Conservation (phyloP, 805 yeast genomes). For the Nematodospora valgi region DNA sequence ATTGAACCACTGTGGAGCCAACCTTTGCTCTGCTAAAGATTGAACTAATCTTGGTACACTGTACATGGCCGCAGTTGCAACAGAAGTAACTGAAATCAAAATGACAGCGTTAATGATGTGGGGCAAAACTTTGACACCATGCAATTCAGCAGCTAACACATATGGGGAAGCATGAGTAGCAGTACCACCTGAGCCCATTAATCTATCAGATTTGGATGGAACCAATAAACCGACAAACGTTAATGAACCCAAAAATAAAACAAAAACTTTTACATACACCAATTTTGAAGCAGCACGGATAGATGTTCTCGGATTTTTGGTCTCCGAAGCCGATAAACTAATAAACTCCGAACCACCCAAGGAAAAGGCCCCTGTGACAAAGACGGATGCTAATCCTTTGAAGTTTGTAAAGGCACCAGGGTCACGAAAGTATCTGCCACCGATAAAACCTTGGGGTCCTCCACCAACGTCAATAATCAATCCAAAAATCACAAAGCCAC, state of each 20-base stretch:
- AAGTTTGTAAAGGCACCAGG: conserved; percentile 37
- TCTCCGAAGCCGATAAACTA: conserved; percentile 36
- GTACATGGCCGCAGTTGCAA: conserved; percentile 41
- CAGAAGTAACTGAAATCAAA: conserved; percentile 39
- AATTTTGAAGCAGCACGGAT: conserved; percentile 39
- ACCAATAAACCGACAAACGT: conserved; percentile 38
- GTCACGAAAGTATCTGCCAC: conserved; percentile 38
- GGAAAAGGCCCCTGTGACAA: conserved; percentile 39
- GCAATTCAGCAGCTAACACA: conserved; percentile 39
- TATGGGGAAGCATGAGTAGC: conserved; percentile 38
- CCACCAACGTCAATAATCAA: conserved; percentile 38
- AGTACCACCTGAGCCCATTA: conserved; percentile 32
- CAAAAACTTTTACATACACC: conserved; percentile 34
- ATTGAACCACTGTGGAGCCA: conserved; percentile 37
- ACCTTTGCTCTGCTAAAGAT: conserved; percentile 40
- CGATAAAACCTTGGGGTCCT: conserved; percentile 31
- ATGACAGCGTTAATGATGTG: conserved; percentile 42
- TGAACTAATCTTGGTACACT: conserved; percentile 40
- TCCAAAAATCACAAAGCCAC: conserved; percentile 40
- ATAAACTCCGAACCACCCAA: conserved; percentile 42
- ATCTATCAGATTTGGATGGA: conserved; percentile 27
- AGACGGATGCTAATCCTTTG: conserved; percentile 39
- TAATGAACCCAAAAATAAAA: conserved; percentile 39
- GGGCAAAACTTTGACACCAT: conserved; percentile 35
- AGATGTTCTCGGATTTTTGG: conserved; percentile 34